Conservation (phyloP, 75 land plant genomes). For the Selaginella moellendorffii region DNA sequence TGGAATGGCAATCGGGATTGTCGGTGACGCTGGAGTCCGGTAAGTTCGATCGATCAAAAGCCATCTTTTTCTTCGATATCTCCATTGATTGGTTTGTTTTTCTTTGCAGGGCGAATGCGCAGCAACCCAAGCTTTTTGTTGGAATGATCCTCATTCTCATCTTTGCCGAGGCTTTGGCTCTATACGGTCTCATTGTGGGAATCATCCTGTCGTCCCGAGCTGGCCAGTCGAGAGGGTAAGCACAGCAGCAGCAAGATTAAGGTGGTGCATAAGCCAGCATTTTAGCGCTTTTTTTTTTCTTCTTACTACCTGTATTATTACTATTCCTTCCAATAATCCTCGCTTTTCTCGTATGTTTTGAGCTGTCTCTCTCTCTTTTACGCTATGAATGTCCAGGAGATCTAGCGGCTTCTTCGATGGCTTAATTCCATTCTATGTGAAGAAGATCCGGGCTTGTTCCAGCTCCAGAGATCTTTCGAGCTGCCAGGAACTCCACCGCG, state of each 20-base stretch:
- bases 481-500: not conserved
- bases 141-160: slow-evolving; percentile 51
- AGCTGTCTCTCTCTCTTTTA: not conserved
- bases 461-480: not conserved
- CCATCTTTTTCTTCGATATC: not conserved
- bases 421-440: not conserved
- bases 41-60: no score
- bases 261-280: no score
- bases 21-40: slow-evolving; percentile 51
- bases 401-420: not conserved
- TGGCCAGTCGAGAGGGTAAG: slow-evolving; percentile 29
- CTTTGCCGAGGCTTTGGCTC: slow-evolving; percentile 48
- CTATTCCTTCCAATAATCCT: not conserved
- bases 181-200: slow-evolving; percentile 46
- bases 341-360: not conserved
- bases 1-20: slow-evolving; percentile 54
- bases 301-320: not conserved
- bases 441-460: not conserved
- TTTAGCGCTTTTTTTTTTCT: not conserved
- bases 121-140: slow-evolving; percentile 45
- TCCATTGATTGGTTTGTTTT: not conserved
- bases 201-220: slow-evolving; percentile 46
- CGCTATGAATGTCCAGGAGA: not conserved
- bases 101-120: slow-evolving; percentile 37
- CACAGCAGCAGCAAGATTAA: no score